Percentiles rank a stretch among this genome's conserved stretches.
Conservation (phyloP, 2,329 filamentous ascomycete genomes). For the Fusarium tupiense region DNA sequence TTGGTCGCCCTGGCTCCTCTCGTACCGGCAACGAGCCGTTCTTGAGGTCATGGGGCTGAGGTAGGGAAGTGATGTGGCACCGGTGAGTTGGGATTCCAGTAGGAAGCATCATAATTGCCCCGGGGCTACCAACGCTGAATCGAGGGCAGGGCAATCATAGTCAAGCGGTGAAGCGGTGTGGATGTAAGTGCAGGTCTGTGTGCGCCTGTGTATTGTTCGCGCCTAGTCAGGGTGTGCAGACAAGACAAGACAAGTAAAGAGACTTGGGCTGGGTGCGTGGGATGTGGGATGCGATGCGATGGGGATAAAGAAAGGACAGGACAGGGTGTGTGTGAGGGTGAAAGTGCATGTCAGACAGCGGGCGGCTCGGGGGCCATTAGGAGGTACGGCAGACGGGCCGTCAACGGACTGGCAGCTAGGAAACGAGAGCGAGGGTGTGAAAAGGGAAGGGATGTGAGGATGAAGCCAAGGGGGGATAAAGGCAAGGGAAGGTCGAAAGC, state of each 20-base stretch:
- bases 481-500: constrained; percentile 29
- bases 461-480: constrained; percentile 29
- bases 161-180: constrained; percentile 43
- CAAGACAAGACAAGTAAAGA: constrained; percentile 20
- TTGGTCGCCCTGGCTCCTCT: constrained; percentile 26
- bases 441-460: constrained; percentile 28
- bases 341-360: constrained; percentile 36
- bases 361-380: constrained; percentile 36
- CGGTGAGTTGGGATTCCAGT: constrained; percentile 39
- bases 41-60: constrained; percentile 41
- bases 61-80: constrained; percentile 43
- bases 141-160: constrained; percentile 30
- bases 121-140: constrained; percentile 21
- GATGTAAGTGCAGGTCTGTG: constrained; percentile 34
- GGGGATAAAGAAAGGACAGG: constrained; percentile 5
- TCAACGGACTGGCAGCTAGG: constrained; percentile 32
- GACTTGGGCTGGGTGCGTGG: constrained; percentile 20
- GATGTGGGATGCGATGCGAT: constrained; percentile 26
- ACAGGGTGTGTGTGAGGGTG: constrained; percentile 16
- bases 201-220: constrained; percentile 35
- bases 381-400: constrained; percentile 43
- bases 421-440: constrained; percentile 32
- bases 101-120: constrained; percentile 36
- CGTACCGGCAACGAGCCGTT: constrained; percentile 32
- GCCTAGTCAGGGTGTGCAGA: constrained; percentile 35